Percentiles rank a stretch among this genome's conserved stretches.
Evolutionary conservation across 805 yeast genomes (phyloP).

Genomic region (Maudiozyma turicensis): DNA sequence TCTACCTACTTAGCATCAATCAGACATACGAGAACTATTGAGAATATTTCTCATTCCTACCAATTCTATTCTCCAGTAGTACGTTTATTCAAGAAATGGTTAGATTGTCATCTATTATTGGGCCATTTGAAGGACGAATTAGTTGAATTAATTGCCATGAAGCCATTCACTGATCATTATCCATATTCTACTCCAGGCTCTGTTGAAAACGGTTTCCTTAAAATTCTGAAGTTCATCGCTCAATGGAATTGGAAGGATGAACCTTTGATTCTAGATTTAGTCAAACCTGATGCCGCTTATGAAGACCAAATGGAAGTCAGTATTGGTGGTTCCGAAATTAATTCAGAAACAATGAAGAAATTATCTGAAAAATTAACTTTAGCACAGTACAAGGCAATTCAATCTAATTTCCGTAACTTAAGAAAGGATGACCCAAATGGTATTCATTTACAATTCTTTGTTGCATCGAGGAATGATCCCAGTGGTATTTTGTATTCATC

Average conservation of each 20-base stretch:
- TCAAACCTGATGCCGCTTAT: constrained; percentile 37
- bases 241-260: constrained; percentile 94
- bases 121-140: constrained; percentile 69
- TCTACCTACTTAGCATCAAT: constrained; percentile 55
- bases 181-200: constrained; percentile 80
- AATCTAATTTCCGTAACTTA: constrained; percentile 53
- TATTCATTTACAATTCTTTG: constrained; percentile 65
- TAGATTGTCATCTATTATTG: constrained; percentile 68
- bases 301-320: constrained; percentile 23
- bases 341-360: constrained; percentile 32
- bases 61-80: constrained; percentile 72
- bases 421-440: constrained; percentile 78
- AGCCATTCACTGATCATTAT: constrained; percentile 77
- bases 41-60: constrained; percentile 59
- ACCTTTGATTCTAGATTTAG: constrained; percentile 70
- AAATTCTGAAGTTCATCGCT: constrained; percentile 60
- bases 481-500: constrained; percentile 80
- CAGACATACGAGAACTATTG: constrained; percentile 74
- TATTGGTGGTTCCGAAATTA: constrained; percentile 24
- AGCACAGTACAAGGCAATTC: constrained; percentile 51
- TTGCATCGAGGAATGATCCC: constrained; percentile 77
- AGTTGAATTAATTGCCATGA: constrained; percentile 71
- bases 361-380: constrained; percentile 54
- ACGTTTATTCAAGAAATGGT: constrained; percentile 81
- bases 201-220: constrained; percentile 69